Conservation (phyloP, 176 grass and related monocot species). For the Poa annua region DNA sequence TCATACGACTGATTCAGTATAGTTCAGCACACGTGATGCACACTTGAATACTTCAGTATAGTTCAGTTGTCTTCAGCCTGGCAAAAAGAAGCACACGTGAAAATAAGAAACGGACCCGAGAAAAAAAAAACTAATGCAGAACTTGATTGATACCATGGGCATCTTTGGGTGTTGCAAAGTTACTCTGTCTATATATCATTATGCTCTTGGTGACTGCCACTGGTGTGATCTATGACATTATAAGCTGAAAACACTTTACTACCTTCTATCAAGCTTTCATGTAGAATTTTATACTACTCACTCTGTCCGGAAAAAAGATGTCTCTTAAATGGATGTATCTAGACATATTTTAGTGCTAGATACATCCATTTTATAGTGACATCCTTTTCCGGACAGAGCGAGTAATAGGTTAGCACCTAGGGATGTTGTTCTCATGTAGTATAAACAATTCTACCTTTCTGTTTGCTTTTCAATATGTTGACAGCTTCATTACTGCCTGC, state of each 20-base stretch:
- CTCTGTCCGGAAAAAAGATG: too few species aligned
- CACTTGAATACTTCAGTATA: constrained; percentile 25
- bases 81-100: not conserved
- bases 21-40: not conserved
- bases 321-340: too few species aligned
- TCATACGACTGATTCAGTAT: not conserved
- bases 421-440: not conserved
- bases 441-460: not conserved
- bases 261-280: not conserved
- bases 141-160: not conserved
- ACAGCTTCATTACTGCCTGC: constrained; percentile 10
- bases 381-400: too few species aligned
- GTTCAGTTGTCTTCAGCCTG: not conserved
- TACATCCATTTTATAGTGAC: too few species aligned
- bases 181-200: constrained; percentile 8
- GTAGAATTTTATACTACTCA: not conserved
- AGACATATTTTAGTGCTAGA: too few species aligned
- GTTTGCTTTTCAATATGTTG: constrained; percentile 29
- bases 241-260: not conserved
- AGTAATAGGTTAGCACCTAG: not conserved
- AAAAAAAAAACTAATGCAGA: constrained; percentile 1
- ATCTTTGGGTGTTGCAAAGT: not conserved
- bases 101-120: not conserved
- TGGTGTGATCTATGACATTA: not conserved
- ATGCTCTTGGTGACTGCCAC: not conserved